phyloP scores from a whole-genome alignment of 176 grass and related monocot species.

The Juncus inflexus region DNA sequence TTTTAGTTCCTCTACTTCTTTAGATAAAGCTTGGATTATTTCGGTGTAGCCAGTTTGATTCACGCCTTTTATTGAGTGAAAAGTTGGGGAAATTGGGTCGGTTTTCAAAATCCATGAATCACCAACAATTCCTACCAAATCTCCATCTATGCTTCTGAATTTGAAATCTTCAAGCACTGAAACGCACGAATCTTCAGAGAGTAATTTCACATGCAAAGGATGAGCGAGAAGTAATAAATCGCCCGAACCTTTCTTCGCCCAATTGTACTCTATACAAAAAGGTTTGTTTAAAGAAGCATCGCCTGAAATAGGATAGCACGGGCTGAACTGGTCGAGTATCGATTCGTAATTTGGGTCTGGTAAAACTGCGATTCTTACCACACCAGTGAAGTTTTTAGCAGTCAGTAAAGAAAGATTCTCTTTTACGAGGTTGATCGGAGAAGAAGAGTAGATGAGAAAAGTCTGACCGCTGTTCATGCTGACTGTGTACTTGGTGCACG shows the following conservation, averaged over 20 bases:
- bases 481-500: conserved; percentile 61
- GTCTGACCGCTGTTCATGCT: conserved; percentile 84
- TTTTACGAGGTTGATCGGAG: conserved; percentile 46
- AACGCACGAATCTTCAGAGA: conserved; percentile 33
- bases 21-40: conserved; percentile 48
- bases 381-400: conserved; percentile 44
- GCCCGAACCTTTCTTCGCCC: conserved; percentile 62
- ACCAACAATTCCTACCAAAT: conserved; percentile 79
- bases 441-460: conserved; percentile 79
- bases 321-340: conserved; percentile 59
- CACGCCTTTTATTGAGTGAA: conserved; percentile 68
- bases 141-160: conserved; percentile 91
- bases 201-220: conserved; percentile 79
- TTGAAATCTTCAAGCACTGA: conserved; percentile 57
- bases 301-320: conserved; percentile 65
- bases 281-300: conserved; percentile 49
- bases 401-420: conserved; percentile 37
- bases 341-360: conserved; percentile 56
- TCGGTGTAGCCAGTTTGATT: conserved; percentile 55
- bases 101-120: conserved; percentile 57
- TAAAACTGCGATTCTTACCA: conserved; percentile 55
- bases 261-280: conserved; percentile 74
- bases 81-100: conserved; percentile 49
- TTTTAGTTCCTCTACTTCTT: conserved; percentile 49
- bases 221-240: conserved; percentile 82